phyloP scores from a whole-genome alignment of 139 green algal species.

The Ostreobium quekettii region DNA sequence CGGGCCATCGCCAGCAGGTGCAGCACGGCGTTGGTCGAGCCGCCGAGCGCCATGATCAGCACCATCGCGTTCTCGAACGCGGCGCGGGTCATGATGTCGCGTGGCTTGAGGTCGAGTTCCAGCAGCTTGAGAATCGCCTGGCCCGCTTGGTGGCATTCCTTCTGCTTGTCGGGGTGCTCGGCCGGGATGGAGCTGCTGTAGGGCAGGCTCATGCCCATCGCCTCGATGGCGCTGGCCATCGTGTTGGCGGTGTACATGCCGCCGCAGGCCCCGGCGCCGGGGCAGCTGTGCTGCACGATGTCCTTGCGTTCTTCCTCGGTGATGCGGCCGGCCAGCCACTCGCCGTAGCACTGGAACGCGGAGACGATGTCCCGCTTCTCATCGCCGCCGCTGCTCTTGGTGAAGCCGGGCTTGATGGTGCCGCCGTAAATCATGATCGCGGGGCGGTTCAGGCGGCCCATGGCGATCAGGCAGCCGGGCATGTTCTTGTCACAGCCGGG shows the following conservation, averaged over 20 bases:
- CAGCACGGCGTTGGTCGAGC: slow-evolving; percentile 92
- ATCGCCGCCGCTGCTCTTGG: slow-evolving; percentile 24
- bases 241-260: slow-evolving; percentile 99
- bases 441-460: slow-evolving; percentile 89
- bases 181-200: slow-evolving; percentile 87
- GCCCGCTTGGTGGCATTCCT: slow-evolving; percentile 87
- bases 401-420: slow-evolving; percentile 84
- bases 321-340: slow-evolving; percentile 68
- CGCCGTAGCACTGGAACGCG: slow-evolving; percentile 91
- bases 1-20: slow-evolving; percentile 77
- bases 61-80: slow-evolving; percentile 96
- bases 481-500: slow-evolving; percentile 96
- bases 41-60: slow-evolving; percentile 81
- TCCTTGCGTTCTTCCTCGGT: slow-evolving; percentile 73
- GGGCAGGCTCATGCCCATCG: slow-evolving; percentile 91
- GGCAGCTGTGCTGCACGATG: slow-evolving; percentile 85
- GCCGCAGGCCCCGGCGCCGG: slow-evolving; percentile 72
- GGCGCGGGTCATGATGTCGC: slow-evolving; percentile 90
- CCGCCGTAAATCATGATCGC: slow-evolving; percentile 96
- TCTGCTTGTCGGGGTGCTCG: slow-evolving; percentile 84
- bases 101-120: slow-evolving; percentile 83
- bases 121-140: slow-evolving; percentile 64
- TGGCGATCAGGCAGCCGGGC: slow-evolving; percentile 92
- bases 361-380: slow-evolving; percentile 81
- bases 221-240: slow-evolving; percentile 93